Percentiles rank a stretch among this genome's conserved stretches.
Conservation (phyloP, 768 basidiomycete genomes). For the Termitomyces sp. region DNA sequence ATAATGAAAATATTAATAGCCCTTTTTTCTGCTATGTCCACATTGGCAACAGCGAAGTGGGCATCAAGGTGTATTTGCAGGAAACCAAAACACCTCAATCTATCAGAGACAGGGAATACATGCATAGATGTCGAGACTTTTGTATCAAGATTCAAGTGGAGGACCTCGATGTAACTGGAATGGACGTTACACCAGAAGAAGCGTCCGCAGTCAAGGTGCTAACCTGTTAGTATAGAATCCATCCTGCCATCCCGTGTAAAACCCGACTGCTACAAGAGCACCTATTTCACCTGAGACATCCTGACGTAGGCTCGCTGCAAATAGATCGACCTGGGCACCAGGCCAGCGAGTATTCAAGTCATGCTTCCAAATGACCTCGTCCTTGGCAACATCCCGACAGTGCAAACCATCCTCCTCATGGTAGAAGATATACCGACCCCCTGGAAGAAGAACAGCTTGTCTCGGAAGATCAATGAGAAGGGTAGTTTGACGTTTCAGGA, state of each 20-base stretch:
- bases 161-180: background rate
- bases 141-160: background rate
- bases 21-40: no score
- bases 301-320: background rate
- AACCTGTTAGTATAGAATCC: no score
- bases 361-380: background rate
- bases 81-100: background rate
- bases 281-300: no score
- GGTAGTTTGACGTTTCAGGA: background rate
- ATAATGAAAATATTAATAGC: no score
- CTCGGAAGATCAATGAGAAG: no score
- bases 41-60: background rate
- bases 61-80: background rate
- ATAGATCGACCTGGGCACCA: background rate
- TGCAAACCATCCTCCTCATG: background rate
- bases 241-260: no score
- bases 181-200: no score
- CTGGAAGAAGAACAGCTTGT: background rate
- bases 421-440: background rate
- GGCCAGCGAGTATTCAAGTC: no score
- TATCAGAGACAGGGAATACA: background rate
- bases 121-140: background rate
- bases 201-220: background rate
- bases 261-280: no score
- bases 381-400: background rate